Evolutionary conservation across 805 yeast species (phyloP), one percentile per base, ranked within the genome.

Genomic region (Saccharomycopsis sp.): DNA sequence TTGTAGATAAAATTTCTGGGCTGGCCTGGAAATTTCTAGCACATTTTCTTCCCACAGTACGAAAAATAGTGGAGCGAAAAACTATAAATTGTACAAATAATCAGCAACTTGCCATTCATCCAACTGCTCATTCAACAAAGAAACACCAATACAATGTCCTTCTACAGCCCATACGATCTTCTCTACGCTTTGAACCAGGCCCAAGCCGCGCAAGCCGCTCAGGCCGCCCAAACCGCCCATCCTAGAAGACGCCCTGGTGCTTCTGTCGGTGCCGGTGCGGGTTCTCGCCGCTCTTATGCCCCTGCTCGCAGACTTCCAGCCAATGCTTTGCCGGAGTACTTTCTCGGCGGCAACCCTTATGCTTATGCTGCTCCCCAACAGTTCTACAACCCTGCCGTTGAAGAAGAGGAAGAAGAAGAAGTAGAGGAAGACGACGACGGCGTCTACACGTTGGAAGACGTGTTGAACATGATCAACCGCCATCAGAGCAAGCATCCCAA

Each of bases 381-480:
- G 12, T 37, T 27, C 13, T 25, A 25, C 27, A 10, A 9, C 2
- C 34, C 34, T 16, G 9, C 9, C 19, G 10, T n/a, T 8, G 10
- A 18, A 16, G 32, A 26, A 15, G n/a, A 33, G 8, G 16, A 25
- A 5, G 36, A 16, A 25, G 35, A 30, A 3, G 41, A 20, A 15
- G 38, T 25, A 3, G 37, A 39, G 4, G 39, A 26, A 4, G 17
- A 29, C 4, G 39, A 30, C 12, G 46, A 38, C 18, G 38, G 42
- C 8, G 43, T 42, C n/a, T 46, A 43, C 30, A 46, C 48, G 8
- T 33, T 46, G 10, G 44, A 40, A 9, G 49, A 46, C 33, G 34
- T 46, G 10, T 43, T 46, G 40, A 38, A 46, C 26, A 32, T 46
- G 20, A 37, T 46, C 31, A 43, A 36, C 37, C 34, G 36, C 17